Evolutionary conservation across 1,284 basidiomycete genomes (phyloP), one percentile per base, ranked within the genome.

Genomic region (Puccinia sorghi): DNA sequence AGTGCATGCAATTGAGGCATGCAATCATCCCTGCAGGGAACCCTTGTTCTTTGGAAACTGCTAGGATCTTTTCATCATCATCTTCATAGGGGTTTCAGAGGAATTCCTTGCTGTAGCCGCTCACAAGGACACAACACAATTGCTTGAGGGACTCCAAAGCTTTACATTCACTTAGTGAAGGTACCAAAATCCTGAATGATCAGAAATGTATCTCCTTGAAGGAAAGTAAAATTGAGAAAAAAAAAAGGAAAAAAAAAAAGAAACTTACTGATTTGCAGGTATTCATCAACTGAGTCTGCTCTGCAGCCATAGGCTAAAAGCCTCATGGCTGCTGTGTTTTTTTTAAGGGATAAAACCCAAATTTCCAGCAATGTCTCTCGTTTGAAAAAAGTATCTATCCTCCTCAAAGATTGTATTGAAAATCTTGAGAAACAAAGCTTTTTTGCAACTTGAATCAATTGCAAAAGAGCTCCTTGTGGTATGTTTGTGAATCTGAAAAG

Each of bases 11-110:
- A 17, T 71, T 48, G 20, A 71, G 20, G 11, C 48, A 71, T 15
- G 48, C 67, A n/a, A 71, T n/a, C 67, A 71, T 71, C 7, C 67
- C 67, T n/a, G n/a, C n/a, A 12, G 48, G 48, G 32, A 71, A 71
- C 5, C 67, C 67, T 12, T 48, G n/a, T 3, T 71, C 13, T 71
- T 54, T 22, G 8, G 9, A 12, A 13, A 59, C 15, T 1, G n/a
- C 56, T 4, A 73, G 13, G 6, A 61, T 59, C 25, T 22, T 32
- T n/a, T 56, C n/a, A 1, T 39, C 8, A 20, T 72, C 70, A 13
- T 39, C 22, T 27, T 46, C 27, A 0, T 4, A 61, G 9, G 54
- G 56, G 12, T 37, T 12, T 25, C 25, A 39, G 13, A 43, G 37
- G 41, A 61, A 73, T 20, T 57, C 9, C 7, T 57, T 46, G 12